Base-by-base conservation (phyloP, 768 basidiomycete species). In the Lentinula detonsa region DNA sequence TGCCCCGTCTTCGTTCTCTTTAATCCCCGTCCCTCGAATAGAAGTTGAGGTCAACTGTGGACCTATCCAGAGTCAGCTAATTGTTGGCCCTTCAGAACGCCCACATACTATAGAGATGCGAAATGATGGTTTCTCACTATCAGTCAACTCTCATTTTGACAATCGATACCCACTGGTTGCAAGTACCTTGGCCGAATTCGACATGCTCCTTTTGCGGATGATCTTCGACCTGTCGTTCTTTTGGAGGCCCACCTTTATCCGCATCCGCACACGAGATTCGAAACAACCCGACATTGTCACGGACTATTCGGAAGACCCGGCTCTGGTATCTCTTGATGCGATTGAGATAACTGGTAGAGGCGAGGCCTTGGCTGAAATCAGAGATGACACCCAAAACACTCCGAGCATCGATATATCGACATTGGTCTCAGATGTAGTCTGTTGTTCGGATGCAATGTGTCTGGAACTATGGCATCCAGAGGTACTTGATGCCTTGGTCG, bases 391-490 rank as follows among this genome's bases (percentile, higher is more conserved):
- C 37, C 74, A 72, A 34, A 70, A 67, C 40, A 68, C 76, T 31
- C 72, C 82, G 13, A 70, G 74, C 16, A 65, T 87, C 52, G 75
- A 81, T 60, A 62, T 74, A 33, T 70, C 71, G 4, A 81, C 85
- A 0, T 60, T 73, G 23, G 73, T 80, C 61, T 65, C 80, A 2
- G 77, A 85, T 50, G 66, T 85, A 18, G 77, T 79, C 59, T 70
- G 78, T 42, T 77, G 78, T 3, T 75, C 84, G 9, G 87, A 90
- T 64, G 80, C 79, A 7, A 70, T 88, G n/a, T 79, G 81, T 50
- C 61, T 87, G 54, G 85, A 91, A 66, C 72, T 91, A 5, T 91
- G 87, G 86, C 81, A 87, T 48, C 81, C 81, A 4, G 75, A 77
- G 45, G 84, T 84, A 37, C 71, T 89, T 61, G 75, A 78, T 40